Evolutionary conservation across 83 land plant genomes (phyloP).

Genomic region (Thuja plicata): DNA sequence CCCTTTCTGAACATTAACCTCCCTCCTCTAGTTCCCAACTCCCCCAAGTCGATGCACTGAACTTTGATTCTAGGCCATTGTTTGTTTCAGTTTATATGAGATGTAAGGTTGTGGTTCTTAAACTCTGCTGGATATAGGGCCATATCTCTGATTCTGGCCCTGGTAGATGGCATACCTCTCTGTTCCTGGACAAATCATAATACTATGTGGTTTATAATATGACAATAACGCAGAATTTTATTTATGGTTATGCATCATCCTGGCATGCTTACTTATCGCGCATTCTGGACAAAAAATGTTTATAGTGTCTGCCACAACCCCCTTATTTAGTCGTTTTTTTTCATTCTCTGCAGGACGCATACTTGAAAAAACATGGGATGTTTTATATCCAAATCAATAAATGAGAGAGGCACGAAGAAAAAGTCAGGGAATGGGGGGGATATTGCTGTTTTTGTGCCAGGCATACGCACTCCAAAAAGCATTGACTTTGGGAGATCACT

Average conservation of each 20-base stretch:
- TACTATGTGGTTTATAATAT: not conserved
- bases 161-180: not conserved
- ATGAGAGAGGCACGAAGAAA: constrained; percentile 45
- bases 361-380: constrained; percentile 63
- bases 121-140: not conserved
- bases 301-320: not conserved
- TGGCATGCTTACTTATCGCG: not conserved
- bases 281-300: not conserved
- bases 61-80: not conserved
- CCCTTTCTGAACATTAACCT: not conserved
- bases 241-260: not conserved
- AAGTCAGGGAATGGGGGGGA: constrained; percentile 50
- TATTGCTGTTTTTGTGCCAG: constrained; percentile 69
- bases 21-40: not conserved
- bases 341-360: not conserved
- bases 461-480: constrained; percentile 59
- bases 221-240: not conserved
- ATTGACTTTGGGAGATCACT: constrained; percentile 53
- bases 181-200: not conserved
- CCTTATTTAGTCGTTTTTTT: not conserved
- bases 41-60: not conserved
- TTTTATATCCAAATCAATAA: constrained; percentile 51
- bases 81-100: not conserved
- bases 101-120: not conserved
- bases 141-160: not conserved